Evolutionary conservation across 2,329 filamentous ascomycete species (phyloP).

Genomic region (Cercospora sp.): DNA sequence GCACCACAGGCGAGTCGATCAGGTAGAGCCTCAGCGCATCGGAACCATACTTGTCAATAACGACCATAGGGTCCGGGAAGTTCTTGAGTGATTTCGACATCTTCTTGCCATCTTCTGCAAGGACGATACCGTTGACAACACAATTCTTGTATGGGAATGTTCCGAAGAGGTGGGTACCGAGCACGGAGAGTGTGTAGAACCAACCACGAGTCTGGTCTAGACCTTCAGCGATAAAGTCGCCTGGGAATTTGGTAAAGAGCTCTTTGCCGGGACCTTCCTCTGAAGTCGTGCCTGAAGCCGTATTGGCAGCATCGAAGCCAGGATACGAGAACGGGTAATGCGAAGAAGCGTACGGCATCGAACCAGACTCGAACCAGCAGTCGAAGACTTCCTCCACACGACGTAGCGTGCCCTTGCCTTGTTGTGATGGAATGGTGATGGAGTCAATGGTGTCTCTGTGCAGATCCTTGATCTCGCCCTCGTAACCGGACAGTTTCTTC

Average conservation of each 20-base stretch:
- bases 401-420: slow-evolving; percentile 79
- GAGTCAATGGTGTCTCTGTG: slow-evolving; percentile 91
- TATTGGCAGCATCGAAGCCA: slow-evolving; percentile 49
- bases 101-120: slow-evolving; percentile 95
- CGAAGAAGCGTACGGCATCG: slow-evolving; percentile 88
- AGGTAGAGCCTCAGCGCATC: slow-evolving; percentile 93
- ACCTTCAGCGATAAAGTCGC: slow-evolving; percentile 92
- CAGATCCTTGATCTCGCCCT: slow-evolving; percentile 79
- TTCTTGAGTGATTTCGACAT: slow-evolving; percentile 98
- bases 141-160: slow-evolving; percentile 89
- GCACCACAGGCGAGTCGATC: slow-evolving; percentile 93
- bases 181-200: slow-evolving; percentile 91
- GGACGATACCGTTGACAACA: slow-evolving; percentile 92
- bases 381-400: slow-evolving; percentile 90
- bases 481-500: slow-evolving; percentile 80
- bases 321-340: slow-evolving; percentile 93
- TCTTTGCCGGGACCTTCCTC: slow-evolving; percentile 45
- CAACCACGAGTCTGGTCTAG: slow-evolving; percentile 92
- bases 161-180: slow-evolving; percentile 85
- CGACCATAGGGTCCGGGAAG: slow-evolving; percentile 80
- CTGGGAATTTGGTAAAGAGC: slow-evolving; percentile 80
- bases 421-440: slow-evolving; percentile 89
- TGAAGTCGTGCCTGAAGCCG: slow-evolving; percentile 34
- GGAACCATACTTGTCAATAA: slow-evolving; percentile 86
- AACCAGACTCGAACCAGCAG: slow-evolving; percentile 95